Conservation (phyloP, 176 grass and related monocot species). For the Phoenix roebelenii region DNA sequence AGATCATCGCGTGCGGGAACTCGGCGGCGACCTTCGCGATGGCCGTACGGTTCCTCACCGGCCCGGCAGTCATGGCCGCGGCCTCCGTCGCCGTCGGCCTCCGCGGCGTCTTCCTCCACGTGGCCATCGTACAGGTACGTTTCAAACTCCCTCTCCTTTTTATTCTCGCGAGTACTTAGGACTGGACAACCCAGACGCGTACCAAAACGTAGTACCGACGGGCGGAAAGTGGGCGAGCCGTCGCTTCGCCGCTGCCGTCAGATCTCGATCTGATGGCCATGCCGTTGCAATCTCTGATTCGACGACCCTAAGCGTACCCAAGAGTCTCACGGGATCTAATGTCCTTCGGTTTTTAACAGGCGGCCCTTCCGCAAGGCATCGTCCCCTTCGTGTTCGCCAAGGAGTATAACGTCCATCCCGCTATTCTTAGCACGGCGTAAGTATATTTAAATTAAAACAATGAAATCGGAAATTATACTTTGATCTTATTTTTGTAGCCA, state of each 20-base stretch:
- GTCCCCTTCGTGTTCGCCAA: constrained; percentile 96
- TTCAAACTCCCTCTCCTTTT: background rate
- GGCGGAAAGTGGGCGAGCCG: too few relatives aligned
- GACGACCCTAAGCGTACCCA: too few relatives aligned
- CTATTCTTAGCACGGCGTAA: constrained; percentile 80
- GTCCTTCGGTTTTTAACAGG: constrained; percentile 30
- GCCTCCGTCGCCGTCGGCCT: constrained; percentile 62
- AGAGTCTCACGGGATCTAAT: background rate
- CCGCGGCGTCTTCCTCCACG: constrained; percentile 38
- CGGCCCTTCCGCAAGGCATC: constrained; percentile 90
- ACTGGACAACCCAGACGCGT: too few relatives aligned
- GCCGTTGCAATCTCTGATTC: too few relatives aligned
- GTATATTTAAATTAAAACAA: constrained; percentile 3
- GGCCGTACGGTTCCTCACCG: constrained; percentile 64
- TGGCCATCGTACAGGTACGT: constrained; percentile 85
- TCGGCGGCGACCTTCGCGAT: constrained; percentile 43
- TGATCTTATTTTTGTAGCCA: too few relatives aligned
- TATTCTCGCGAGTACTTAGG: background rate
- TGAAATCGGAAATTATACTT: too few relatives aligned
- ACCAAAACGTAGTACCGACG: too few relatives aligned
- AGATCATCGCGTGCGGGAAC: constrained; percentile 67
- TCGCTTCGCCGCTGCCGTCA: too few relatives aligned
- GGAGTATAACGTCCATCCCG: constrained; percentile 85
- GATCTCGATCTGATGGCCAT: too few relatives aligned
- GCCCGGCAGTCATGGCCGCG: constrained; percentile 66